phyloP scores from a whole-genome alignment of 164 flowering plant species.

The Stephania cephalantha region DNA sequence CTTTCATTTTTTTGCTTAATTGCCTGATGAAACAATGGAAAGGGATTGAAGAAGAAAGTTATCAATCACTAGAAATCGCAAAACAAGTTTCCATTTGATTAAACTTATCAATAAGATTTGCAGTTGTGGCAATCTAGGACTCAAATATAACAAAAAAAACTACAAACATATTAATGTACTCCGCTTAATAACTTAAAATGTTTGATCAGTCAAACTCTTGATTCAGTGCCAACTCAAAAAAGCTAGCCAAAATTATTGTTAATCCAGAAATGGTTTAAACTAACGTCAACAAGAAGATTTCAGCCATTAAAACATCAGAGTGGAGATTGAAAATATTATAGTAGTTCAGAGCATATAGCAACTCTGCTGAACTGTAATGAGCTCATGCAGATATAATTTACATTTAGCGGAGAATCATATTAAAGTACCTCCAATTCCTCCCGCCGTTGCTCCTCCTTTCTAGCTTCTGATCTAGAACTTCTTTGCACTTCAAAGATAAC shows the following conservation, averaged over 20 bases:
- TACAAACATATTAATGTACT: too few relatives aligned
- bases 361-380: not conserved
- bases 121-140: too few relatives aligned
- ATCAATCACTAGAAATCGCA: not conserved
- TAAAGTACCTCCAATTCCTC: constrained; percentile 53
- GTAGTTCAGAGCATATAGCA: not conserved
- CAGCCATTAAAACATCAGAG: not conserved
- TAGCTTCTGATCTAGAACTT: constrained; percentile 71
- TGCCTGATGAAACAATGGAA: constrained; percentile 31
- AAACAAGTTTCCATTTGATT: too few relatives aligned
- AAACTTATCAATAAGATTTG: too few relatives aligned
- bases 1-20: constrained; percentile 56
- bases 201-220: not conserved
- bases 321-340: not conserved
- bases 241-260: not conserved
- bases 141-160: too few relatives aligned
- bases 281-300: not conserved
- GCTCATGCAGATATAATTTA: not conserved
- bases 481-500: constrained; percentile 77
- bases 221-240: not conserved
- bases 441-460: constrained; percentile 64
- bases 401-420: not conserved
- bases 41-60: not conserved
- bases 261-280: too few relatives aligned
- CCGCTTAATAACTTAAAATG: too few relatives aligned